Base-by-base conservation (phyloP, 495 filamentous ascomycete genomes). In the Penicillium riverlandense region DNA sequence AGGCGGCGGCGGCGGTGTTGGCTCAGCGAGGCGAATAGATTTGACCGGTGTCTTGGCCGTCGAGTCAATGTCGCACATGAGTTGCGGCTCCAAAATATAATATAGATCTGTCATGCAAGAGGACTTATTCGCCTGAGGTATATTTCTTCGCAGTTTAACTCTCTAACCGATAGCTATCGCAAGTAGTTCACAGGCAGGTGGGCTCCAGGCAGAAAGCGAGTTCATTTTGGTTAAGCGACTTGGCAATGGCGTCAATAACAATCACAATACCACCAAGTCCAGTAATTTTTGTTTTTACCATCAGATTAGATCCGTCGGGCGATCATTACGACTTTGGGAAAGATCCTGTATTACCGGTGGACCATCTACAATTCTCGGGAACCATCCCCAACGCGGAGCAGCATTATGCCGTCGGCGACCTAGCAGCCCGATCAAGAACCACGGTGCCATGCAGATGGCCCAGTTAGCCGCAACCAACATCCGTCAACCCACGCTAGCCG, bases 381-480 rank as follows among this genome's bases (percentile, higher is more conserved):
- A 48, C 53, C 5, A 55, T 74, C 1, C 65, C 77, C n/a, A 79
- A 83, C 45, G 52, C 71, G 10, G 50, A 51, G 1, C 55, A 66
- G 35, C 84, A 86, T 57, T 83, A 77, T 47, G 82, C 79, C n/a
- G 62, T 65, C 10, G 68, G 68, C 2, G 69, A 72, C 39, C 47
- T 70, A 6, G 60, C 58, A 1, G 49, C 54, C 4, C 85, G 82
- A 83, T 70, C 75, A 0, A 83, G 82, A 14, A 86, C 85, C 61
- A 85, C 84, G 64, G 61, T 5, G 84, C 84, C 10, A 79, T 88
- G 72, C 72, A 82, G 42, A 77, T 79, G 73, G 84, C 81, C 11
- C 71, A 76, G 30, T 69, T 69, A 43, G 78, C 77, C 2, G 83
- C 72, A 0, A 48, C 63, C 16, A 86, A 87, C 50, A 70, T 85